Base-by-base conservation (phyloP, 805 yeast species). In the Metschnikowia amazonensis region DNA sequence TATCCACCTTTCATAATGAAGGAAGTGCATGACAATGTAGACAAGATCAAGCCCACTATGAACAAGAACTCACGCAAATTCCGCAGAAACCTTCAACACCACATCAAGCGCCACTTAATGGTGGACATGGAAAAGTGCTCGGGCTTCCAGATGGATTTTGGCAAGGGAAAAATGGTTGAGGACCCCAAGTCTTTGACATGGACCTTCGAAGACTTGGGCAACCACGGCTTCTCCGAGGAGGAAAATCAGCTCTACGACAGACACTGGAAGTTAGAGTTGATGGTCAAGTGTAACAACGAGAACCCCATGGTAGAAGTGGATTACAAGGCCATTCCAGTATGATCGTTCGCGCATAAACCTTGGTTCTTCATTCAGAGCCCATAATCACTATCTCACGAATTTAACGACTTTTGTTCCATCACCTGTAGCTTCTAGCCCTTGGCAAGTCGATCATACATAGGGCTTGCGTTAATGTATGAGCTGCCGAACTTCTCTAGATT, bases 71-170 rank as follows among this genome's bases (percentile, higher is more conserved):
- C 83, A 46, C 77, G 80, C 56, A 84, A 84, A 64, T 85, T 83
- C 60, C 80, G 79, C 49, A 75, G 92, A 61, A 84, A 84, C 63
- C 72, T 85, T 62, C 84, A 81, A 57, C 92, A 85, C 63, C 92
- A 85, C 58, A 72, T 85, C 45, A 78, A 81, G 56, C 82, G 82
- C 58, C 90, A 84, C 62, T 66, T 85, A 59, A 70, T 85, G 59
- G 75, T 76, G 49, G 90, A 84, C 55, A 80, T 85, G 65, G 76
- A 75, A 50, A 72, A 70, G 47, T 77, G 80, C 61, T 69, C 82
- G n/a, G 86, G 87, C 37, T 76, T 76, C 56, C 69, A 69, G 39
- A 67, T 78, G 66, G 70, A 77, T 39, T 77, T 79, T 59, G 75
- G 77, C 42, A 69, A 66, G 57, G 62, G 64, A 30, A 73, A 68